Percentiles rank a stretch among this genome's conserved stretches.
Evolutionary conservation across 352 stramenopile genomes (phyloP).

Genomic region (Phytophthora tubulina): DNA sequence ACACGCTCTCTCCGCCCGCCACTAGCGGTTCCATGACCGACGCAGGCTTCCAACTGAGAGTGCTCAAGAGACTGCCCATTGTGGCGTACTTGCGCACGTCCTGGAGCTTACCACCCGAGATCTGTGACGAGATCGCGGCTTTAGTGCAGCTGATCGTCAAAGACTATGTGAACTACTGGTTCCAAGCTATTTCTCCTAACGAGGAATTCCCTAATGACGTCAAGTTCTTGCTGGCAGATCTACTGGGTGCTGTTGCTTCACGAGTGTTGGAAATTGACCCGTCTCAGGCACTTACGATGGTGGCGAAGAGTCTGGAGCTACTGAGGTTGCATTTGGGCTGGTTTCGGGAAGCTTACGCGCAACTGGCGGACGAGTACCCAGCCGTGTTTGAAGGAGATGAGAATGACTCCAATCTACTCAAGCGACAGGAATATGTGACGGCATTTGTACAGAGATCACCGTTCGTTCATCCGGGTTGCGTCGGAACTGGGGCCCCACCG

Average conservation of each 20-base stretch:
- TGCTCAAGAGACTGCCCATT: slow-evolving; percentile 70
- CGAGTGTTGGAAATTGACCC: slow-evolving; percentile 77
- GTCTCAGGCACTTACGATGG: slow-evolving; percentile 69
- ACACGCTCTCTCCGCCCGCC: slow-evolving; percentile 1
- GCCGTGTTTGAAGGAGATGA: slow-evolving; percentile 65
- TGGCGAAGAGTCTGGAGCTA: slow-evolving; percentile 70
- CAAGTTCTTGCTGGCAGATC: slow-evolving; percentile 69
- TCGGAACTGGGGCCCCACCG: slow-evolving; percentile 18
- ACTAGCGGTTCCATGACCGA: slow-evolving; percentile 40
- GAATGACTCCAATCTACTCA: slow-evolving; percentile 58
- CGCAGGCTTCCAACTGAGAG: slow-evolving; percentile 60
- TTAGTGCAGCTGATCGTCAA: slow-evolving; percentile 58
- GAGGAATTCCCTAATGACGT: slow-evolving; percentile 77
- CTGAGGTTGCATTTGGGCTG: slow-evolving; percentile 78
- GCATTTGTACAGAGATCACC: slow-evolving; percentile 64
- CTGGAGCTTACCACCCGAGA: slow-evolving; percentile 59
- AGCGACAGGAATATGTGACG: slow-evolving; percentile 66
- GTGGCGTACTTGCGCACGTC: slow-evolving; percentile 67
- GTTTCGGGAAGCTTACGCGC: slow-evolving; percentile 82
- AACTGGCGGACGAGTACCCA: slow-evolving; percentile 70
- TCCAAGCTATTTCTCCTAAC: slow-evolving; percentile 68
- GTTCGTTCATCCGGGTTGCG: slow-evolving; percentile 79
- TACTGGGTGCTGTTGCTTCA: slow-evolving; percentile 63
- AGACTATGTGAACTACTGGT: slow-evolving; percentile 80
- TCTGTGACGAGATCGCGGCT: slow-evolving; percentile 72